A percentile compares a stretch with the other conserved stretches of the same genome.
These are phyloP conservation scores for Salix suchowensis DNA, from an alignment of 345 rosid species.

Conservation along the genomic window DNA sequence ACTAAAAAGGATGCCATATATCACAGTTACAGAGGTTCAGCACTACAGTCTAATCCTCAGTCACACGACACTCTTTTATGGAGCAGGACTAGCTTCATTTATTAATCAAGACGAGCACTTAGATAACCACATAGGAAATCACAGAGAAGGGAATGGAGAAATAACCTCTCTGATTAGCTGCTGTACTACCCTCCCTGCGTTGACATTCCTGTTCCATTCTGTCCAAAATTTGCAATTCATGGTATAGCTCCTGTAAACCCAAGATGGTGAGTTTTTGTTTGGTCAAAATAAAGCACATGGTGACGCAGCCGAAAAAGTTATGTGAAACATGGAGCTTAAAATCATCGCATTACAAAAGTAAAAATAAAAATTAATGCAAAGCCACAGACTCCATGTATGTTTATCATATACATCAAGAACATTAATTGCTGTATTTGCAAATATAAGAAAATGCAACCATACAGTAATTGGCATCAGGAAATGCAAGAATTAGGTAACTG, in stretches of 20 bases:
- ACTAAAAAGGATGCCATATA: background rate
- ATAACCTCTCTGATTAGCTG: constrained; percentile 14
- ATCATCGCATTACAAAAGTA: background rate
- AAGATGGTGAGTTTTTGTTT: background rate
- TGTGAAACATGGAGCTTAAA: background rate
- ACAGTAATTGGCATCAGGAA: background rate
- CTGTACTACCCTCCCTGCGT: background rate
- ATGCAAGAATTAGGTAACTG: background rate
- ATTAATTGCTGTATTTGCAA: background rate
- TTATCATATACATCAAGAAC: background rate
- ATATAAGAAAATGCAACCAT: background rate
- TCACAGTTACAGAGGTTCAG: background rate
- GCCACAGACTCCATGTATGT: background rate
- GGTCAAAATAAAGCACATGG: background rate
- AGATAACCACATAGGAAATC: background rate
- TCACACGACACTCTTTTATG: background rate
- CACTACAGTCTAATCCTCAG: background rate
- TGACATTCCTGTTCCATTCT: constrained; percentile 21
- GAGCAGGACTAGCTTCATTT: background rate
- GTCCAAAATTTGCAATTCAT: constrained; percentile 25
- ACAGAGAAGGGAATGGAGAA: background rate
- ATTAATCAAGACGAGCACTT: background rate
- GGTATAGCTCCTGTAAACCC: constrained; percentile 27
- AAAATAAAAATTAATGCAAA: background rate
- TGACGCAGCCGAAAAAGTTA: background rate